These are phyloP conservation scores for Cytospora paraplurivora DNA, from an alignment of 2,329 filamentous ascomycete genomes.

Conservation along the genomic window DNA sequence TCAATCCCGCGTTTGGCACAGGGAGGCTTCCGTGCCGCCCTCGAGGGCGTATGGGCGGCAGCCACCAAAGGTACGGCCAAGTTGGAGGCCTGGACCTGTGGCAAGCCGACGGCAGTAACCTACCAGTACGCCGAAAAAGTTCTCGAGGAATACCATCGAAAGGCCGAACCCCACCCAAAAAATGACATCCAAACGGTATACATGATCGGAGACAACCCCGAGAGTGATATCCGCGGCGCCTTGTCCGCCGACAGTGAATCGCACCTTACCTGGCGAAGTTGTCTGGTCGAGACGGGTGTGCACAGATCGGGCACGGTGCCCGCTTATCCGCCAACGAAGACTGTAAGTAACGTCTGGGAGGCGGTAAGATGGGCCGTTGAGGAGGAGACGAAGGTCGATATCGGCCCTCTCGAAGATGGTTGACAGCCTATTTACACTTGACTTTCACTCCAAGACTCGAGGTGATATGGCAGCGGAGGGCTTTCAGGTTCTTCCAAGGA, in stretches of 20 bases:
- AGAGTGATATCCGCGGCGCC: constrained; percentile 70
- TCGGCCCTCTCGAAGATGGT: not conserved
- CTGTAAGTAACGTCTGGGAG: constrained; percentile 62
- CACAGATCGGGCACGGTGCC: constrained; percentile 50
- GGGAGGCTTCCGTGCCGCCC: constrained; percentile 66
- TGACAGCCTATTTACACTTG: not conserved
- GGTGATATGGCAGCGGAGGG: not conserved
- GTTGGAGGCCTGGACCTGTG: constrained; percentile 60
- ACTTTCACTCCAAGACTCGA: not conserved
- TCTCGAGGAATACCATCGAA: constrained; percentile 41
- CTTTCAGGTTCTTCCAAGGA: not conserved
- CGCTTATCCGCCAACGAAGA: constrained; percentile 54
- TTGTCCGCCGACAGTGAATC: constrained; percentile 40
- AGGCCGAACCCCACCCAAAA: constrained; percentile 1
- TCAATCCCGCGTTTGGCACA: constrained; percentile 69
- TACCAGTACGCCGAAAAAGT: constrained; percentile 68
- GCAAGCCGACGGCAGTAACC: constrained; percentile 65
- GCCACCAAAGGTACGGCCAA: constrained; percentile 43
- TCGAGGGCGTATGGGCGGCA: constrained; percentile 65
- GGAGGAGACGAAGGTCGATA: constrained; percentile 16
- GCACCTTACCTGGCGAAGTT: constrained; percentile 60
- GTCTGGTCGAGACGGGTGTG: constrained; percentile 70
- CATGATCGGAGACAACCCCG: constrained; percentile 72
- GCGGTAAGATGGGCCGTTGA: constrained; percentile 62
- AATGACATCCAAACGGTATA: constrained; percentile 57